Conservation (phyloP, 2,329 filamentous ascomycete genomes). For the Cladophialophora chaetospira region DNA sequence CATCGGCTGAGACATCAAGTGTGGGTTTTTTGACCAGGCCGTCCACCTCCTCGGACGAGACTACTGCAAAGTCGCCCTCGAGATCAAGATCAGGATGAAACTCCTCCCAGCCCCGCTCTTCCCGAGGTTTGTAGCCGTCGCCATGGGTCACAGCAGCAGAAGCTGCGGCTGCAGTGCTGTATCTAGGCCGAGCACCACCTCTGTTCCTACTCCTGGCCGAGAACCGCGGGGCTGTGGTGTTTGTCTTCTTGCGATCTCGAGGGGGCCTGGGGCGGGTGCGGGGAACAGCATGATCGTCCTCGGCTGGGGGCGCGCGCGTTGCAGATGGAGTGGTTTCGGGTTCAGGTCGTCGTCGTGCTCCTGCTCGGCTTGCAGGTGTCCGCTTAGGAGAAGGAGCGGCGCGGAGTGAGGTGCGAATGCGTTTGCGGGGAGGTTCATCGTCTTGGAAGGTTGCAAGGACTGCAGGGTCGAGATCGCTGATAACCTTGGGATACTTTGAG, state of each 20-base stretch:
- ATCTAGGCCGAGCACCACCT: slow-evolving; percentile 60
- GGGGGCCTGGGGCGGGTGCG: slow-evolving; percentile 52
- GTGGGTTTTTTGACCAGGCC: slow-evolving; percentile 57
- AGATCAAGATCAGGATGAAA: slow-evolving; percentile 96
- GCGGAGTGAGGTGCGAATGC: slow-evolving; percentile 62
- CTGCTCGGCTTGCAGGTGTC: slow-evolving; percentile 81
- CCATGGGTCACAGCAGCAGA: slow-evolving; percentile 85
- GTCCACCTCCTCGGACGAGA: slow-evolving; percentile 82
- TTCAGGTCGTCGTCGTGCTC: slow-evolving; percentile 81
- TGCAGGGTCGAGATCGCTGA: slow-evolving; percentile 35
- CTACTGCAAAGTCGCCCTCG: slow-evolving; percentile 74
- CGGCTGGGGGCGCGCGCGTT: slow-evolving; percentile 53
- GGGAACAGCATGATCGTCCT: slow-evolving; percentile 49
- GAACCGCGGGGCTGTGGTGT: slow-evolving; percentile 23
- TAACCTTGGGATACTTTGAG: slow-evolving; percentile 36
- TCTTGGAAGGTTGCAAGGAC: slow-evolving; percentile 34
- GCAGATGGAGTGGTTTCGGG: slow-evolving; percentile 50
- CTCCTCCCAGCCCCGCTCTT: slow-evolving; percentile 96
- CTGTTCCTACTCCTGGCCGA: slow-evolving; percentile 31
- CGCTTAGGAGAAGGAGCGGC: slow-evolving; percentile 23
- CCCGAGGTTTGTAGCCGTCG: slow-evolving; percentile 94
- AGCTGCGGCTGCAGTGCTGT: slow-evolving; percentile 81
- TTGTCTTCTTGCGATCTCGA: slow-evolving; percentile 24
- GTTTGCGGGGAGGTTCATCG: slow-evolving; percentile 67
- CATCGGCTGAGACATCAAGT: slow-evolving; percentile 30